phyloP scores from a whole-genome alignment of 1,139 yeast genomes.

The Yamadazyma sp. region DNA sequence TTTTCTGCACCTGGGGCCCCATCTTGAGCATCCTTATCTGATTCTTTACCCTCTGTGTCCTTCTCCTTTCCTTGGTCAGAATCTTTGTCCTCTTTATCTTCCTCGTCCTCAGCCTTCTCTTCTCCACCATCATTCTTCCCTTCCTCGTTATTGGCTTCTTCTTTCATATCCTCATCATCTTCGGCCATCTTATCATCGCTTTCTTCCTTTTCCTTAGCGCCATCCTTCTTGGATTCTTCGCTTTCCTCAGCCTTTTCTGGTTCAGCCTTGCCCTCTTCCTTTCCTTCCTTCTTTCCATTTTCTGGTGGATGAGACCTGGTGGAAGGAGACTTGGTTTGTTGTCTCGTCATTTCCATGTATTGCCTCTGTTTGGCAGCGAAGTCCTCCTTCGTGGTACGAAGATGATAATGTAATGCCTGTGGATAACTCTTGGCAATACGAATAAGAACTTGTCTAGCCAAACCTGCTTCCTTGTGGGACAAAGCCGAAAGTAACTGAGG shows the following conservation, averaged over 20 bases:
- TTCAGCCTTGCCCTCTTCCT: slow-evolving; percentile 3
- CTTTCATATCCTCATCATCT: slow-evolving; percentile 1
- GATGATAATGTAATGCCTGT: slow-evolving; percentile 93
- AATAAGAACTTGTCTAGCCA: slow-evolving; percentile 84
- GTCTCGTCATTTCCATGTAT: slow-evolving; percentile 59
- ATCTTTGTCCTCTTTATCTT: neutral
- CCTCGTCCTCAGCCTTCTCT: slow-evolving; percentile 2
- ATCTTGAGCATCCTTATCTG: slow-evolving; percentile 3
- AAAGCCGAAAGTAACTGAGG: slow-evolving; percentile 90
- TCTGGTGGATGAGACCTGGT: slow-evolving; percentile 9
- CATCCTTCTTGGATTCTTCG: slow-evolving; percentile 14
- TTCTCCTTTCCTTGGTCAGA: slow-evolving; percentile 2
- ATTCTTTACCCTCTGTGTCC: slow-evolving; percentile 3
- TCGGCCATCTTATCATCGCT: neutral
- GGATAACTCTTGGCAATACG: slow-evolving; percentile 96
- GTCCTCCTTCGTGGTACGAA: slow-evolving; percentile 93
- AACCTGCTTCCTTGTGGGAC: slow-evolving; percentile 85
- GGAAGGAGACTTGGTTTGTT: slow-evolving; percentile 16
- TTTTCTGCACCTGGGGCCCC: neutral
- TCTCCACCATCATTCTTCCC: slow-evolving; percentile 1
- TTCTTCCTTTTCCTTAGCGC: slow-evolving; percentile 8
- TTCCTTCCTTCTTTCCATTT: slow-evolving; percentile 6
- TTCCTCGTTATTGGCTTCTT: slow-evolving; percentile 3
- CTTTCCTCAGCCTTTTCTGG: slow-evolving; percentile 6
- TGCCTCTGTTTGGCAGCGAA: slow-evolving; percentile 85